Evolutionary conservation across 2,329 filamentous ascomycete genomes (phyloP).

Genomic region (Aspergillus hiratsukae): DNA sequence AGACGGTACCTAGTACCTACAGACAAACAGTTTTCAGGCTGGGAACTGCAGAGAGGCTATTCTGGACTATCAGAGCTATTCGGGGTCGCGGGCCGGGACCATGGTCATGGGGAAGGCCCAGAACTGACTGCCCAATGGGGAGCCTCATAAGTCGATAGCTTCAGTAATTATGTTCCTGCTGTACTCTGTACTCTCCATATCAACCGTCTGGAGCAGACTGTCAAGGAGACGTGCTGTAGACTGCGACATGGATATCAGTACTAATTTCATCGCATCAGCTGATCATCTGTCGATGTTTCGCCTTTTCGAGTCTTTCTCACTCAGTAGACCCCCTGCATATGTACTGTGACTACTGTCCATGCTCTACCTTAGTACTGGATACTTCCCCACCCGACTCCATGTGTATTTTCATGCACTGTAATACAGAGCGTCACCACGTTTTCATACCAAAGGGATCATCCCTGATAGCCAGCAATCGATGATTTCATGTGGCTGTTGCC

Average conservation of each 20-base stretch:
- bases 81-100: slow-evolving; percentile 9
- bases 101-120: slow-evolving; percentile 7
- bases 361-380: too few relatives aligned
- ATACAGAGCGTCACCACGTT: background rate
- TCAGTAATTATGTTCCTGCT: background rate
- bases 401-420: background rate
- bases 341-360: background rate
- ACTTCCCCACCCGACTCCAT: background rate
- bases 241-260: background rate
- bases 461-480: background rate
- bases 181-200: background rate
- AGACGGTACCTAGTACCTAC: background rate
- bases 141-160: background rate
- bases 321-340: background rate
- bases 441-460: background rate
- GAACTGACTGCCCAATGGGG: background rate
- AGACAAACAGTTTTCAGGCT: background rate
- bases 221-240: background rate
- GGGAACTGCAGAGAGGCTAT: background rate
- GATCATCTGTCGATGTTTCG: background rate
- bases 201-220: too few relatives aligned
- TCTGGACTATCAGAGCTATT: background rate
- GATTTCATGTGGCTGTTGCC: background rate
- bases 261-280: background rate
- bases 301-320: background rate